Evolutionary conservation across 2,329 filamentous ascomycete genomes (phyloP).

Genomic region (Exophiala sideris): DNA sequence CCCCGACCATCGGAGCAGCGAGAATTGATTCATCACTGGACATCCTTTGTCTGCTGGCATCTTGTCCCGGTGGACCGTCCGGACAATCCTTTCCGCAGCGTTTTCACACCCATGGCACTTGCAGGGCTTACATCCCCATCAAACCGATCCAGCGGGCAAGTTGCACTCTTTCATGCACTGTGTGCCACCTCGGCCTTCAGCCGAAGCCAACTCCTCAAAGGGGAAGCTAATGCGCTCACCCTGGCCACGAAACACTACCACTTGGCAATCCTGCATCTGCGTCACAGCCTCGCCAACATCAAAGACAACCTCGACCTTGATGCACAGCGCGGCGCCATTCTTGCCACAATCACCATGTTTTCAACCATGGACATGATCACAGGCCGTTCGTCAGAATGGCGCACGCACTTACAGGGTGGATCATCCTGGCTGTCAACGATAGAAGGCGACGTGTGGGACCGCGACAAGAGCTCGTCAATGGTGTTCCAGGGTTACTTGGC

Average conservation of each 20-base stretch:
- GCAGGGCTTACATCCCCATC: slow-evolving; percentile 18
- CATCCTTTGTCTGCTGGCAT: slow-evolving; percentile 32
- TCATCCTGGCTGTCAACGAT: slow-evolving; percentile 24
- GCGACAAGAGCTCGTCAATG: slow-evolving; percentile 20
- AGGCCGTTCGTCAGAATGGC: slow-evolving; percentile 28
- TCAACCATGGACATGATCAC: slow-evolving; percentile 27
- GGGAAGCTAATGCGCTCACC: slow-evolving; percentile 28
- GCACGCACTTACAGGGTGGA: slow-evolving; percentile 29
- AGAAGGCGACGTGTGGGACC: slow-evolving; percentile 13
- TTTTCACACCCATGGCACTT: slow-evolving; percentile 28
- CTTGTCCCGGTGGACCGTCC: slow-evolving; percentile 32
- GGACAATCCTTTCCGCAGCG: slow-evolving; percentile 32
- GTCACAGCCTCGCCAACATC: slow-evolving; percentile 36
- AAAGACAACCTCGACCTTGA: slow-evolving; percentile 8
- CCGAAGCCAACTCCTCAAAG: slow-evolving; percentile 29
- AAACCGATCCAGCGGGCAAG: slow-evolving; percentile 28
- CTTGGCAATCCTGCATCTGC: slow-evolving; percentile 31
- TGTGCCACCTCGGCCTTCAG: slow-evolving; percentile 34
- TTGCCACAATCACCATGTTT: slow-evolving; percentile 26
- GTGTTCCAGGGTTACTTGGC: slow-evolving; percentile 33
- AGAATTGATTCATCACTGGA: slow-evolving; percentile 33
- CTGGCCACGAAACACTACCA: slow-evolving; percentile 32
- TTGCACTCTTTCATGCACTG: slow-evolving; percentile 33
- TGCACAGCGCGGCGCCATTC: slow-evolving; percentile 20
- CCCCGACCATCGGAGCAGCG: slow-evolving; percentile 17